Conservation (phyloP, 345 rosid species). For the Noccaea bulbosa region DNA sequence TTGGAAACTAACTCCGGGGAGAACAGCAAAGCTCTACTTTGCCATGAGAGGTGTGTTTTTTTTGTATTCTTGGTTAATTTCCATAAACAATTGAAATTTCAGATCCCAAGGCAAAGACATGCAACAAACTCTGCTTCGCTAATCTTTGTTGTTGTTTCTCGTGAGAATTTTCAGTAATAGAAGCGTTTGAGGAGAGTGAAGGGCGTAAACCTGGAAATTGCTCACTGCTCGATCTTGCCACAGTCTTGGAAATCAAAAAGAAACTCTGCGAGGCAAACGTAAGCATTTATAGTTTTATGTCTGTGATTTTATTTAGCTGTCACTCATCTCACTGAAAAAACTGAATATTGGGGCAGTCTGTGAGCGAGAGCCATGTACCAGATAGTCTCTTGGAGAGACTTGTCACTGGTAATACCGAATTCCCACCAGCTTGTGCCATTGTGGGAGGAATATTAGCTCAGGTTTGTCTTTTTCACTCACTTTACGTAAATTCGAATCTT, state of each 20-base stretch:
- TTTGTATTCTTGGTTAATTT: background rate
- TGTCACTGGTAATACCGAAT: slow-evolving; percentile 55
- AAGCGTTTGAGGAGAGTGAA: slow-evolving; percentile 72
- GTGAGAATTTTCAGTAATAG: slow-evolving; percentile 61
- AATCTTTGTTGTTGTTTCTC: slow-evolving; percentile 13
- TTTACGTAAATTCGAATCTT: background rate
- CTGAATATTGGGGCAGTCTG: slow-evolving; percentile 49
- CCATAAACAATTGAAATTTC: background rate
- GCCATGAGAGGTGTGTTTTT: slow-evolving; percentile 79
- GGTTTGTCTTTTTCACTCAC: no score
- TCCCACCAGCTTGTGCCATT: slow-evolving; percentile 91
- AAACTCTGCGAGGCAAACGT: slow-evolving; percentile 79
- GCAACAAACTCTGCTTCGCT: background rate
- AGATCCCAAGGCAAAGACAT: background rate
- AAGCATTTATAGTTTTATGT: slow-evolving; percentile 4
- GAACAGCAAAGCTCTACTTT: slow-evolving; percentile 75
- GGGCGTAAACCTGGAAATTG: slow-evolving; percentile 59
- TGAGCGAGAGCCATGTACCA: slow-evolving; percentile 65
- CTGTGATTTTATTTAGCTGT: background rate
- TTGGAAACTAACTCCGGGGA: slow-evolving; percentile 77
- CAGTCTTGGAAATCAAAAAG: slow-evolving; percentile 61
- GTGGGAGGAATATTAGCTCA: slow-evolving; percentile 94
- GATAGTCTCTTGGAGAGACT: slow-evolving; percentile 75
- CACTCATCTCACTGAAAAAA: background rate
- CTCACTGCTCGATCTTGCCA: slow-evolving; percentile 61